These are phyloP conservation scores for Endoconidiophora polonica DNA, from an alignment of 2,329 filamentous ascomycete species.

Conservation along the genomic window DNA sequence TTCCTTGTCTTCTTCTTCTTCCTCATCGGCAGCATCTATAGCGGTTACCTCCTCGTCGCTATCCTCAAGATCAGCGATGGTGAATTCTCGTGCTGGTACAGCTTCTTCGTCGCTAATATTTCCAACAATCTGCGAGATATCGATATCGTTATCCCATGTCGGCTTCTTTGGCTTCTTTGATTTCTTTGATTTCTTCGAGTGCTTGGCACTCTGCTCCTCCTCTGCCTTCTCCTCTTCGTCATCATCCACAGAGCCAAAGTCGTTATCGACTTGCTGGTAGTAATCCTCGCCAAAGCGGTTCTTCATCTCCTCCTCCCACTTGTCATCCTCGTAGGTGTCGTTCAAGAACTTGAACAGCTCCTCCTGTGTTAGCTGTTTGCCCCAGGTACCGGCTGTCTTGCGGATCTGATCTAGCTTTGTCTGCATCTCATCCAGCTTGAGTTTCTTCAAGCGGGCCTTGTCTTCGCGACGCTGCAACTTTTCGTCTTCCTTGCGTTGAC, in stretches of 20 bases:
- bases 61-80: conserved; percentile 37
- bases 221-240: conserved; percentile 48
- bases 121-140: conserved; percentile 81
- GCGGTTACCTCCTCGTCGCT: conserved; percentile 23
- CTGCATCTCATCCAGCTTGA: conserved; percentile 84
- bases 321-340: conserved; percentile 71
- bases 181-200: conserved; percentile 20
- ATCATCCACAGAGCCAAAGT: conserved; percentile 49
- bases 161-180: conserved; percentile 53
- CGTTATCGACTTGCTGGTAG: conserved; percentile 57
- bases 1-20: conserved; percentile 22
- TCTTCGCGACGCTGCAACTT: conserved; percentile 63
- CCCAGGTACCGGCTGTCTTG: conserved; percentile 65
- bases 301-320: conserved; percentile 84
- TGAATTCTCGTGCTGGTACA: conserved; percentile 30
- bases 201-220: conserved; percentile 20
- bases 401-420: conserved; percentile 77
- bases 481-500: conserved; percentile 60
- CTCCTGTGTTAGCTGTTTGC: conserved; percentile 49
- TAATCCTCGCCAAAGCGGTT: conserved; percentile 81
- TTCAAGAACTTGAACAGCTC: conserved; percentile 78
- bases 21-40: conserved; percentile 15
- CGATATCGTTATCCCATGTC: conserved; percentile 92
- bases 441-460: conserved; percentile 63
- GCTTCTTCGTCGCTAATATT: conserved; percentile 57